Base-by-base conservation (phyloP, 106 monocot genomes). In the Allium fistulosum region DNA sequence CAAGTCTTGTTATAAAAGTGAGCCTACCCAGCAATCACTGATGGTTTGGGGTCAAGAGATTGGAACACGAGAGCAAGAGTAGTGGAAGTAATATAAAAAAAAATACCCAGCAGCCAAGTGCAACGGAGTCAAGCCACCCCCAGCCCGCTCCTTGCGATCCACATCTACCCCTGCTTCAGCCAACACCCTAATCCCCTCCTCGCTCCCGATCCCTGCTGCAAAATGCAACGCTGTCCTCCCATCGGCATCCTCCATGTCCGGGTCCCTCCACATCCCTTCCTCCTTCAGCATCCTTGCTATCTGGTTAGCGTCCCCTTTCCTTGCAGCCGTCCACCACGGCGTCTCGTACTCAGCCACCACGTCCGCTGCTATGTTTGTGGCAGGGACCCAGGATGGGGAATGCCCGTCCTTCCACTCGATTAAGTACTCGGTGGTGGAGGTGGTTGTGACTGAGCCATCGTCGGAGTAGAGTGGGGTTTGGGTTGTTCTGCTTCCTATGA, bases 241-340 rank as follows among this genome's bases (percentile, higher is more conserved):
- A 57, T 89, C 89, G 26, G 78, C 7, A 56, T 93, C 93, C 69
- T 82, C 72, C 37, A 77, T 72, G 67, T 88, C 85, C 11, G 88
- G 83, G 74, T 93, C 85, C 15, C 83, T 85, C 14, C 57, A 57
- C 48, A 50, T 69, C 37, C 80, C 27, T 15, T 69, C 73, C 49
- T 83, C 85, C 3, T 77, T 57, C 48, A 92, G 78, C 11, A 92
- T 78, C 46, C 48, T 74, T 26, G 80, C 59, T 49, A 92, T 73
- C 48, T 76, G 82, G 6, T 63, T 52, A 1, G 72, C 80, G 69
- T 93, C 92, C n/a, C 79, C 85, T 63, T 88, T 88, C 58, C 85
- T 80, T 28, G 92, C 88, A 16, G 92, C 92, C 15, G 75, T 76
- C 92, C 92, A 93, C 92, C 92, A 93, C 51, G 92, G 92, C 13